Conservation (phyloP, 2,329 filamentous ascomycete genomes). For the Pseudocercospora fijiensis region DNA sequence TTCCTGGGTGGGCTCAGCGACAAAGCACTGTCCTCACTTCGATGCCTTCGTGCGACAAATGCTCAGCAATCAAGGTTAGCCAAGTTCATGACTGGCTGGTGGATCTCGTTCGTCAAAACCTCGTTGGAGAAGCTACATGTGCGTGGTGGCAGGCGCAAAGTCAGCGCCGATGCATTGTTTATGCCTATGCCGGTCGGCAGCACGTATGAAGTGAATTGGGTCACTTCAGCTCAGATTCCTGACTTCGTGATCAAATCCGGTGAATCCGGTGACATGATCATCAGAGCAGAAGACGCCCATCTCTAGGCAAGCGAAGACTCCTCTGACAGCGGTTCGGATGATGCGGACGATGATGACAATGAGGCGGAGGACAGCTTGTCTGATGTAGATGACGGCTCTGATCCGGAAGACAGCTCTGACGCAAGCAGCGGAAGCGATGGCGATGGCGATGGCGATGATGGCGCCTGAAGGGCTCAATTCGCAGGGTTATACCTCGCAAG, state of each 20-base stretch:
- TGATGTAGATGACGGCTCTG: not conserved
- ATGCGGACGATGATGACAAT: not conserved
- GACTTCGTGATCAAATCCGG: too few species aligned
- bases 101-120: not conserved
- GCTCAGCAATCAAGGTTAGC: not conserved
- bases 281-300: not conserved
- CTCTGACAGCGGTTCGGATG: not conserved
- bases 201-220: not conserved
- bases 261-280: not conserved
- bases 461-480: not conserved
- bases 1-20: not conserved
- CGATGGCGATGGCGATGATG: not conserved
- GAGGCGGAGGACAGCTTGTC: not conserved
- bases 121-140: not conserved
- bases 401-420: not conserved
- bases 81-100: not conserved
- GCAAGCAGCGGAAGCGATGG: not conserved
- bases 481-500: not conserved
- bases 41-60: not conserved
- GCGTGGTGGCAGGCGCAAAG: not conserved
- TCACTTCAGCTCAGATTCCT: not conserved
- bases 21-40: not conserved
- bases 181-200: not conserved
- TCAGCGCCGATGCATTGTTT: not conserved
- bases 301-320: too few species aligned